phyloP scores from a whole-genome alignment of 1,284 basidiomycete genomes.

The Ganoderma sinense region DNA sequence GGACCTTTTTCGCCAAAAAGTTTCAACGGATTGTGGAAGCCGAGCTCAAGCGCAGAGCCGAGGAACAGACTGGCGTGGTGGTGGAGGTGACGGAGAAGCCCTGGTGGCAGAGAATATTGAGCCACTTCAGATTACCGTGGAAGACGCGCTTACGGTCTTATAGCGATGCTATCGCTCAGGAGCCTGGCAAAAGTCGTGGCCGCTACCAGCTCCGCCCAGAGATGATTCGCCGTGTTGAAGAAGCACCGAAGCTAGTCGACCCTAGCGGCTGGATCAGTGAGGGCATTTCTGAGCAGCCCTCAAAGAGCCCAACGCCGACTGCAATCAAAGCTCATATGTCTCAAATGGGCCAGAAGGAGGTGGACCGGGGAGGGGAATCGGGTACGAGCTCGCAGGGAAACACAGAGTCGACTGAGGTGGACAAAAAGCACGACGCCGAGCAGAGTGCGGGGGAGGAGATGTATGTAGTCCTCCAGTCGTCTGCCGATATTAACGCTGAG shows the following conservation, averaged over 20 bases:
- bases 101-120: constrained; percentile 34
- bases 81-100: constrained; percentile 36
- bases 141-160: constrained; percentile 21
- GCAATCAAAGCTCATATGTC: background rate
- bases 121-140: constrained; percentile 16
- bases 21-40: constrained; percentile 74
- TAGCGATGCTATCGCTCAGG: constrained; percentile 22
- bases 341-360: background rate
- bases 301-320: constrained; percentile 5
- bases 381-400: constrained; percentile 18
- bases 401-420: constrained; percentile 19
- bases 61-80: constrained; percentile 26
- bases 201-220: constrained; percentile 61
- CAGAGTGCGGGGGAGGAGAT: constrained; percentile 13
- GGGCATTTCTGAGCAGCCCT: constrained; percentile 35
- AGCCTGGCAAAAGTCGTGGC: constrained; percentile 23
- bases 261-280: constrained; percentile 79
- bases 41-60: constrained; percentile 45
- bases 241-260: constrained; percentile 82
- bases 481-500: constrained; percentile 31
- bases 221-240: constrained; percentile 88
- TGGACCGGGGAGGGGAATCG: constrained; percentile 9
- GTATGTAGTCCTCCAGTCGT: constrained; percentile 21
- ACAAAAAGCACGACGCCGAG: constrained; percentile 8
- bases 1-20: constrained; percentile 79